Conservation (phyloP, 2,329 filamentous ascomycete species). For the Microdochium paspali region DNA sequence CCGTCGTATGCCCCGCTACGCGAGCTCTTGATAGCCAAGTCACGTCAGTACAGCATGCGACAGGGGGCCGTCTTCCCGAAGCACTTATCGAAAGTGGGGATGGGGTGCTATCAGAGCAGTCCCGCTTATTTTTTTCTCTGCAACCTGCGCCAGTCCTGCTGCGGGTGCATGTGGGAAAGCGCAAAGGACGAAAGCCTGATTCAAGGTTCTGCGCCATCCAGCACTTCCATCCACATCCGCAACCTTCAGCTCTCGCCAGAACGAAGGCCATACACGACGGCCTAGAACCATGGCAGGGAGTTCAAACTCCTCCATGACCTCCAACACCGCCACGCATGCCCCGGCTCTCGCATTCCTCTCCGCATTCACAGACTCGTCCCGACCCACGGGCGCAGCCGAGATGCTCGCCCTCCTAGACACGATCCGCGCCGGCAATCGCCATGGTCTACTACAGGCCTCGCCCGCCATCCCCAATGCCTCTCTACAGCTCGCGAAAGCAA, state of each 20-base stretch:
- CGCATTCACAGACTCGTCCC: conserved; percentile 21
- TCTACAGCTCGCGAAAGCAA: conserved; percentile 67
- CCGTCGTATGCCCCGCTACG: background rate
- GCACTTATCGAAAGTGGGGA: background rate
- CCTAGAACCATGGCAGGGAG: conserved; percentile 27
- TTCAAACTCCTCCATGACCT: conserved; percentile 51
- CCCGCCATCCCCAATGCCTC: conserved; percentile 57
- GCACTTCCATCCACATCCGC: background rate
- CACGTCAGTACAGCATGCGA: background rate
- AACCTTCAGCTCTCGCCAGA: background rate
- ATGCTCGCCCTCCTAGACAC: conserved; percentile 44
- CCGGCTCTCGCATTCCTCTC: conserved; percentile 31
- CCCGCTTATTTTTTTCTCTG: background rate
- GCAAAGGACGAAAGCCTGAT: background rate
- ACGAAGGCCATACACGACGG: background rate
- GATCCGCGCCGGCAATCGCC: conserved; percentile 51
- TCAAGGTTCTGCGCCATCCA: background rate
- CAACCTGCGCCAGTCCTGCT: background rate
- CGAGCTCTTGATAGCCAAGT: background rate
- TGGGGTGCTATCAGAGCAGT: background rate
- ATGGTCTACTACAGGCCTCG: conserved; percentile 69
- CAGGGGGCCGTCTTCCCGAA: background rate
- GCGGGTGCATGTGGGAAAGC: background rate
- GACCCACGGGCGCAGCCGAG: conserved; percentile 23
- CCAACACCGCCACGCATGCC: conserved; percentile 50